Evolutionary conservation across 208 protist genomes (phyloP).

Genomic region (Leishmania aethiopica): DNA sequence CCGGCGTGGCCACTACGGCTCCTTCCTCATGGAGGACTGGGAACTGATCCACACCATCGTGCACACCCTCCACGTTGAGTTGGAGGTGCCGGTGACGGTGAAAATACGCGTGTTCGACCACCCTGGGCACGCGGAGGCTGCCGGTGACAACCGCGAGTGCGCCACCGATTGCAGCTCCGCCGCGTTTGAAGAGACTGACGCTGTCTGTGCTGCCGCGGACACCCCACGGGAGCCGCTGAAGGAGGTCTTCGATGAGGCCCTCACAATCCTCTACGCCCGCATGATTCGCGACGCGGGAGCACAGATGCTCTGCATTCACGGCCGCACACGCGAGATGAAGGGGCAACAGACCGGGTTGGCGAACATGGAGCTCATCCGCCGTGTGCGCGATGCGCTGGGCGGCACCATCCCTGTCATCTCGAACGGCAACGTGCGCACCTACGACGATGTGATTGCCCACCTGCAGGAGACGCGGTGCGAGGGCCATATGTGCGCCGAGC

Average conservation of each 20-base stretch:
- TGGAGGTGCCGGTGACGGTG: conserved; percentile 89
- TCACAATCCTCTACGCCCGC: conserved; percentile 84
- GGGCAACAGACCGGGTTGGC: conserved; percentile 68
- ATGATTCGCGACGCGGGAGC: conserved; percentile 88
- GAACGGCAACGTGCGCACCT: conserved; percentile 88
- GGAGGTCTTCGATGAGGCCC: conserved; percentile 55
- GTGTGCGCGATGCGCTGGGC: conserved; percentile 48
- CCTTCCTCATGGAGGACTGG: conserved; percentile 93
- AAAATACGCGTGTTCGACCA: conserved; percentile 92
- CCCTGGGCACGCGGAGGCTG: conserved; percentile 1
- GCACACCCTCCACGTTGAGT: conserved; percentile 78
- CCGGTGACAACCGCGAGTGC: background rate
- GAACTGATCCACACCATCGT: conserved; percentile 82
- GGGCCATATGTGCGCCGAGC: conserved; percentile 90
- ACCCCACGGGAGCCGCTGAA: background rate
- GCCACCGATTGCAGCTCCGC: background rate
- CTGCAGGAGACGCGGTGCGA: conserved; percentile 61
- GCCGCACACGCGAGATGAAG: conserved; percentile 85
- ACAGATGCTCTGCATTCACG: conserved; percentile 86
- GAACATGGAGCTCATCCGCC: conserved; percentile 70
- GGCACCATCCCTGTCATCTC: conserved; percentile 79
- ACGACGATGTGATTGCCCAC: conserved; percentile 60
- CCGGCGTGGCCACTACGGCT: conserved; percentile 89
- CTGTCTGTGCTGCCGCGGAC: background rate
- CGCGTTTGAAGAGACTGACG: background rate